Base-by-base conservation (phyloP, 2,329 filamentous ascomycete species). In the Escovopsis sp. region DNA sequence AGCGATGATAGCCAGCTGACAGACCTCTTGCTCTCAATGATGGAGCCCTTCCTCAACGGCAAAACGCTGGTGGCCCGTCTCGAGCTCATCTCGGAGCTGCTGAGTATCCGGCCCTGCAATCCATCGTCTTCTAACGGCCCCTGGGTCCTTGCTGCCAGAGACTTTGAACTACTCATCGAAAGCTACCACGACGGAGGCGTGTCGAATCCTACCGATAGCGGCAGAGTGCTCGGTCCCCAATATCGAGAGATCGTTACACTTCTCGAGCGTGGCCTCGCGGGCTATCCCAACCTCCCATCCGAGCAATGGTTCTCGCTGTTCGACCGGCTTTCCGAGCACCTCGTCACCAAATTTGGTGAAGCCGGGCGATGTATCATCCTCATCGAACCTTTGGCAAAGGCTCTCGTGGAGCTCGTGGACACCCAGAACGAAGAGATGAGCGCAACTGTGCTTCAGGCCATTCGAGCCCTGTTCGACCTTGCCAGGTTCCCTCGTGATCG, bases 241-340 rank as follows among this genome's bases (percentile, higher is more conserved):
- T 87, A 85, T 49, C 77, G 82, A 8, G 75, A 82, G 41, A 64
- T 82, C 23, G 69, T 80, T 12, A 78, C 73, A 15, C 72, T 93
- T 32, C 67, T 94, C 3, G 71, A 80, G 51, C 64, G 70, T 49
- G 77, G 83, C 15, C 56, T 82, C 39, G 58, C 59, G 28, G 61
- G 64, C 19, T 68, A 68, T 3, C 67, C 69, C 0, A 64, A 64
- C 15, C 58, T 76, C 7, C 68, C 70, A 0, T 61, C 59, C 49
- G 45, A 59, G 12, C 55, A 63, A 6, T 77, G 73, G 73, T 55
- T 65, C 26, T 57, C 65, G 0, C 63, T 89, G 1, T 75, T 85
- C 41, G 63, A 71, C 8, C 59, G 67, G 1, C 61, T 85, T 8
- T 64, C 73, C 3, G 60, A 68, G 8, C 72, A 74, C 41, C 72